A percentile compares a stretch with the other conserved stretches of the same genome.
Evolutionary conservation across 2,329 filamentous ascomycete genomes (phyloP).

Genomic region (Xylariaceae sp.): DNA sequence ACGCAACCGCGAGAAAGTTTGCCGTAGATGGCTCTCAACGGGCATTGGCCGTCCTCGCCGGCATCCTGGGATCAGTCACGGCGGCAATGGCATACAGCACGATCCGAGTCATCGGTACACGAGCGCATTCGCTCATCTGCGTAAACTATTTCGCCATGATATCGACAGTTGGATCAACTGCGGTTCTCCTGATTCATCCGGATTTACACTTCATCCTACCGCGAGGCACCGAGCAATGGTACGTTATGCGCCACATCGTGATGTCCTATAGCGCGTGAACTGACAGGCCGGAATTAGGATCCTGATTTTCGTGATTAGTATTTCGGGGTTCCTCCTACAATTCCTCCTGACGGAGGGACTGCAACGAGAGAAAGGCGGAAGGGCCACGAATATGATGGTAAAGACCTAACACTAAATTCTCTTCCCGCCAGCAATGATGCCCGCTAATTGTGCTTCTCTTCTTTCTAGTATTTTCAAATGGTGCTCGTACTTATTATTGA

Average conservation of each 20-base stretch:
- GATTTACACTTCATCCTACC: constrained; percentile 39
- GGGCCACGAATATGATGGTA: constrained; percentile 37
- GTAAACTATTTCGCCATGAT: constrained; percentile 73
- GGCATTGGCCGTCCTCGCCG: constrained; percentile 59
- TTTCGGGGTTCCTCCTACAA: constrained; percentile 74
- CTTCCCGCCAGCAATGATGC: neutral
- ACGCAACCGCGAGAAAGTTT: constrained; percentile 13
- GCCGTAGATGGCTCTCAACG: constrained; percentile 43
- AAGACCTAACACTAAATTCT: constrained; percentile 4
- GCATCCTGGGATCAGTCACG: constrained; percentile 65
- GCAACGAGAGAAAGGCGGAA: constrained; percentile 57
- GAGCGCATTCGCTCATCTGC: constrained; percentile 69
- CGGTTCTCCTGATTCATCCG: constrained; percentile 51
- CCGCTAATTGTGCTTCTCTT: constrained; percentile 6
- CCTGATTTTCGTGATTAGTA: constrained; percentile 57
- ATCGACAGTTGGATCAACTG: constrained; percentile 61
- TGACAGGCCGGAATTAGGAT: constrained; percentile 36
- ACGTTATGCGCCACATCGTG: neutral
- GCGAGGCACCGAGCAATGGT: constrained; percentile 44
- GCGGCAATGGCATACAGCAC: constrained; percentile 66
- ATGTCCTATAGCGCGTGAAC: neutral
- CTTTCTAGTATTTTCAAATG: constrained; percentile 32
- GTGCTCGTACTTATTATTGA: constrained; percentile 37
- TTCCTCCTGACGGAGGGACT: constrained; percentile 71
- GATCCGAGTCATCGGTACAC: constrained; percentile 69